Evolutionary conservation across 208 protist species (phyloP), one percentile per base, ranked within the genome.

Genomic region (Phytomonas francai): DNA sequence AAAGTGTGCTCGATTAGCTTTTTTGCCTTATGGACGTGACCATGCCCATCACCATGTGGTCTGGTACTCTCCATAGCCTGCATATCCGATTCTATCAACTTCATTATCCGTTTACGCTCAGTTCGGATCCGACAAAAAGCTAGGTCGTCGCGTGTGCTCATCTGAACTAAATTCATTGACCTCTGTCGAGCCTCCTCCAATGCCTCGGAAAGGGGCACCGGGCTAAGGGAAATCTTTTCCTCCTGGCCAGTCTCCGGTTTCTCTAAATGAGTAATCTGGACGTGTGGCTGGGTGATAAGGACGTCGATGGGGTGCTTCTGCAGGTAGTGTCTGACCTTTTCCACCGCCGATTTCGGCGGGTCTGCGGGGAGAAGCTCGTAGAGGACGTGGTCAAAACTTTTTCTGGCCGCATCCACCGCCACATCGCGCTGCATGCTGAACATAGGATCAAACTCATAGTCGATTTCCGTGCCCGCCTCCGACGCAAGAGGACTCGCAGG

Each of bases 231-330:
- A 59, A 83, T 70, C 16, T 79, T 79, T 28, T 82, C 72, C 74
- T 95, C 85, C 31, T 32, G 67, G n/a, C 87, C 90, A 22, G 73
- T 82, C 27, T 88, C 86, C 8, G 74, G 28, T 65, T 93, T 81
- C 76, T 93, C 74, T 30, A 93, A 76, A 73, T 95, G 87, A n/a
- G 90, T 95, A 74, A 95, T 88, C 42, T 91, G 85, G 58, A 93
- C 80, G 59, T 68, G 61, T 22, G 80, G 51, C 22, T 80, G 72
- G 14, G 83, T 71, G 45, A 95, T 93, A 59, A 93, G 80, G 31
- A 61, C 70, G 71, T 95, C 87, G 22, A 95, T 79, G 22, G 90
- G 87, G 76, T 93, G 83, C 77, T 89, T 77, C 30, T 80, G 57
- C 3, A 95, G 74, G 71, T 93, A 91, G 56, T 56, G 60, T 30